These are phyloP conservation scores for Phytophthora meadii DNA, from an alignment of 352 stramenopile species.

Conservation along the genomic window DNA sequence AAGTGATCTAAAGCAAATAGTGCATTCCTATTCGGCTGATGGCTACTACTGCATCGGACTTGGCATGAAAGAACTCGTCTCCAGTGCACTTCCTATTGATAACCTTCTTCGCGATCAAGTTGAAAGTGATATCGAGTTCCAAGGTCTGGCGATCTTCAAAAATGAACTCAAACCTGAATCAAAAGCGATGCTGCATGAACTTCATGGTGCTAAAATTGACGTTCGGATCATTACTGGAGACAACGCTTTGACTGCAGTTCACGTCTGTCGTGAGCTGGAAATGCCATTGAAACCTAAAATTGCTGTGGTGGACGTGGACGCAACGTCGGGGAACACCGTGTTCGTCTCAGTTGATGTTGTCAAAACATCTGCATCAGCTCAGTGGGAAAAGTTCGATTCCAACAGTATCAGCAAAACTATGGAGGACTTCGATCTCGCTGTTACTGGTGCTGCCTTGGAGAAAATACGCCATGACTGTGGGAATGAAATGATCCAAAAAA, in stretches of 20 bases:
- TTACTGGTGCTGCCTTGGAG: slow-evolving; percentile 60
- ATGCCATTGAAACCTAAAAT: slow-evolving; percentile 50
- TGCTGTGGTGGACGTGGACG: slow-evolving; percentile 50
- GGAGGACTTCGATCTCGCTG: slow-evolving; percentile 44
- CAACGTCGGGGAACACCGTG: slow-evolving; percentile 16
- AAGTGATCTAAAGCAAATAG: slow-evolving; percentile 48
- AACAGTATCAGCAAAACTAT: slow-evolving; percentile 36
- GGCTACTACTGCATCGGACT: slow-evolving; percentile 75
- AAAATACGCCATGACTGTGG: slow-evolving; percentile 36
- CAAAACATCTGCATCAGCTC: slow-evolving; percentile 17
- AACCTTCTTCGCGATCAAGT: slow-evolving; percentile 35
- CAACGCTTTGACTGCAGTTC: slow-evolving; percentile 52
- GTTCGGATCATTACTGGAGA: slow-evolving; percentile 81
- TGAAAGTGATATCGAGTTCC: slow-evolving; percentile 57
- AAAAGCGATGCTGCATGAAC: slow-evolving; percentile 56
- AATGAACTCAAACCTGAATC: slow-evolving; percentile 76
- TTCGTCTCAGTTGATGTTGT: slow-evolving; percentile 46
- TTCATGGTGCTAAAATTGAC: slow-evolving; percentile 67
- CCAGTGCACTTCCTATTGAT: slow-evolving; percentile 4
- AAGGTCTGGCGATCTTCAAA: slow-evolving; percentile 77
- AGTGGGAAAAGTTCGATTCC: slow-evolving; percentile 38
- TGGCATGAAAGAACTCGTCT: slow-evolving; percentile 39
- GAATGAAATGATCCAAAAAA: slow-evolving; percentile 42
- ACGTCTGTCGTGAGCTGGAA: slow-evolving; percentile 50
- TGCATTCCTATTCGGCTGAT: slow-evolving; percentile 52